These are phyloP conservation scores for Globisporangium cederbergense DNA, from an alignment of 352 stramenopile genomes.

Conservation along the genomic window DNA sequence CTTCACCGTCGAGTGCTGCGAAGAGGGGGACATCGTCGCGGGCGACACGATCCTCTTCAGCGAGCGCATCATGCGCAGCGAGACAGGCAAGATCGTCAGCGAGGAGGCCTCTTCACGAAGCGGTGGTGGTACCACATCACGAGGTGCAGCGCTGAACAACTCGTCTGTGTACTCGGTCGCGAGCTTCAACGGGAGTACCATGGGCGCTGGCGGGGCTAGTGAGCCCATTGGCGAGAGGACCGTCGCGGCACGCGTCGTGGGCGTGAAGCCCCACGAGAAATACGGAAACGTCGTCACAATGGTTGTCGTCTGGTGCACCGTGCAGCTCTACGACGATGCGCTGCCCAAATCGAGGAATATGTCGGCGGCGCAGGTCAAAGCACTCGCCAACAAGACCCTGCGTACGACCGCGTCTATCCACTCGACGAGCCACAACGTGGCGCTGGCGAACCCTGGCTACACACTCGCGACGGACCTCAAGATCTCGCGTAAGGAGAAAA, in stretches of 20 bases:
- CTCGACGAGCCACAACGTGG: conserved; percentile 31
- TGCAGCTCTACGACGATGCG: conserved; percentile 66
- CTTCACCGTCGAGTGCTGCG: conserved; percentile 70
- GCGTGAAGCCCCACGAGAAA: conserved; percentile 41
- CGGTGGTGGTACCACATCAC: conserved; percentile 7
- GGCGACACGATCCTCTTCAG: conserved; percentile 92
- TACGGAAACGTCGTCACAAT: conserved; percentile 56
- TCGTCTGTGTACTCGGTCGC: conserved; percentile 49
- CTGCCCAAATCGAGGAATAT: conserved; percentile 14
- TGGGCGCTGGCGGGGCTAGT: background rate
- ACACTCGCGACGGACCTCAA: conserved; percentile 52
- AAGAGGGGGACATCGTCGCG: conserved; percentile 76
- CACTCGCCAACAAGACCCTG: conserved; percentile 13
- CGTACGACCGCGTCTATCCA: conserved; percentile 28
- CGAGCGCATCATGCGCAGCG: conserved; percentile 79
- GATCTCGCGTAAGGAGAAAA: conserved; percentile 56
- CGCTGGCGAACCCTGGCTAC: conserved; percentile 21
- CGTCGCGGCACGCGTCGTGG: conserved; percentile 60
- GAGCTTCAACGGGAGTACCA: conserved; percentile 27
- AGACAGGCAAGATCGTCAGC: conserved; percentile 30
- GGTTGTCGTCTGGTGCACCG: conserved; percentile 71
- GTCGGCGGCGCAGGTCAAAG: conserved; percentile 16
- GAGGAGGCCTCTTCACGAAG: conserved; percentile 15
- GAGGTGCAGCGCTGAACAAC: conserved; percentile 10
- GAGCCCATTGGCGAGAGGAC: conserved; percentile 68